These are phyloP conservation scores for Solanum chmielewskii DNA, from an alignment of 257 asterid species.

Conservation along the genomic window DNA sequence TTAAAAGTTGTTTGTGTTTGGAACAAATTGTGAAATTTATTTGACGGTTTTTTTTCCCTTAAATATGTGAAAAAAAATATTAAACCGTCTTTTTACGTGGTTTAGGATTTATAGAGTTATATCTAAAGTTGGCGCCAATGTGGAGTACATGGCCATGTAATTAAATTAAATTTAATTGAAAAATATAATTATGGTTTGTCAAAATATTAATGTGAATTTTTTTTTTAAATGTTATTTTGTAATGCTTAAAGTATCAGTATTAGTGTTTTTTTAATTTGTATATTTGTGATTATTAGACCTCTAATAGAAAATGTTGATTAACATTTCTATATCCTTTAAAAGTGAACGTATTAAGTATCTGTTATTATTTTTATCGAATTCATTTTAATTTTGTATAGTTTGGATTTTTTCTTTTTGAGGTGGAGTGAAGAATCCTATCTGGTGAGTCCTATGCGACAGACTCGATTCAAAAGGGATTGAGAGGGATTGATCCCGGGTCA, in stretches of 20 bases:
- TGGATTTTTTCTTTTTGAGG: not conserved
- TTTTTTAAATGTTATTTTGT: too few relatives aligned
- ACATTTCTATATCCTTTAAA: not conserved
- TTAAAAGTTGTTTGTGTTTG: not conserved
- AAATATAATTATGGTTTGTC: not conserved
- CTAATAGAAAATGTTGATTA: not conserved
- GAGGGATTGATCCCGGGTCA: too few relatives aligned
- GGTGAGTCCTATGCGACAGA: too few relatives aligned
- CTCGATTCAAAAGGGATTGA: too few relatives aligned
- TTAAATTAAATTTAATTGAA: not conserved
- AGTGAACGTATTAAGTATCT: not conserved
- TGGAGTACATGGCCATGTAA: not conserved
- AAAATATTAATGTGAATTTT: not conserved
- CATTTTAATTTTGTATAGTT: not conserved
- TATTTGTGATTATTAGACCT: not conserved
- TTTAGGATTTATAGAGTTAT: not conserved
- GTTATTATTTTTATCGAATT: not conserved
- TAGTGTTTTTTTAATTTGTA: too few relatives aligned
- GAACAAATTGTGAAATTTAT: not conserved
- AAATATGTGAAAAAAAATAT: not conserved
- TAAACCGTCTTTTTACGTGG: not conserved
- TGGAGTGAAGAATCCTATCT: not conserved
- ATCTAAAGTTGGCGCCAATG: not conserved
- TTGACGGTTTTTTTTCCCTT: not conserved
- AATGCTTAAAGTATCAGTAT: not conserved